A percentile compares a stretch with the other conserved stretches of the same genome.
phyloP scores from a whole-genome alignment of 805 yeast species.

The Jamesozyma spencerorum region DNA sequence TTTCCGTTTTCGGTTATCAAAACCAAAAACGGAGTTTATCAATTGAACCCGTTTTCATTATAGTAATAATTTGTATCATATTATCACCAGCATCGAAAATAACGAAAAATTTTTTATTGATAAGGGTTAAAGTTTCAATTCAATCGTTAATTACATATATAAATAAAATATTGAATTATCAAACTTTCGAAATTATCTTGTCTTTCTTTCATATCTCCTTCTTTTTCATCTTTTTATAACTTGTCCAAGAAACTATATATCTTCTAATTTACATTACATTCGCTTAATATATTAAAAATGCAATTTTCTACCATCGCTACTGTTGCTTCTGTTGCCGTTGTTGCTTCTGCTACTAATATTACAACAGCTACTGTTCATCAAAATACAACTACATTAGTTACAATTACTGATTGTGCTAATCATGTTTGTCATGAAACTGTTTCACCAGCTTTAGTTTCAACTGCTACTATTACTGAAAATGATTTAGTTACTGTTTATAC shows the following conservation, averaged over 20 bases:
- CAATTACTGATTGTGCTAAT: conserved; percentile 31
- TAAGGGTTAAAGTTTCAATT: no score
- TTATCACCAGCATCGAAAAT: no score
- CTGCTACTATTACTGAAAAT: conserved; percentile 30
- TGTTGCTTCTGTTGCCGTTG: conserved; percentile 24
- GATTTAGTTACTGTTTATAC: conserved; percentile 33
- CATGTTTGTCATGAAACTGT: conserved; percentile 27
- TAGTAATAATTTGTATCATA: no score
- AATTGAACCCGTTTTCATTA: no score
- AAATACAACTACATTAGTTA: conserved; percentile 29
- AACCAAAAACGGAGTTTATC: no score
- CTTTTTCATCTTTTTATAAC: not conserved
- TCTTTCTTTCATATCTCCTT: not conserved
- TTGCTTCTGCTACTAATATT: conserved; percentile 12
- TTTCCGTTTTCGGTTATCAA: not conserved
- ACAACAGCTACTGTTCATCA: conserved; percentile 19
- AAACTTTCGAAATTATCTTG: not conserved
- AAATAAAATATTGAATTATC: not conserved
- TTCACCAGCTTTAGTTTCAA: conserved; percentile 30
- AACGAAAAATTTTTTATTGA: no score
- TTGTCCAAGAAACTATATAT: conserved; percentile 7
- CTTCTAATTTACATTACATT: conserved; percentile 23
- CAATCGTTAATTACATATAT: not conserved
- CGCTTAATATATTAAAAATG: conserved; percentile 27
- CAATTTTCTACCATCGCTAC: conserved; percentile 34